Base-by-base conservation (phyloP, 1,284 basidiomycete genomes). In the Tilletia horrida region DNA sequence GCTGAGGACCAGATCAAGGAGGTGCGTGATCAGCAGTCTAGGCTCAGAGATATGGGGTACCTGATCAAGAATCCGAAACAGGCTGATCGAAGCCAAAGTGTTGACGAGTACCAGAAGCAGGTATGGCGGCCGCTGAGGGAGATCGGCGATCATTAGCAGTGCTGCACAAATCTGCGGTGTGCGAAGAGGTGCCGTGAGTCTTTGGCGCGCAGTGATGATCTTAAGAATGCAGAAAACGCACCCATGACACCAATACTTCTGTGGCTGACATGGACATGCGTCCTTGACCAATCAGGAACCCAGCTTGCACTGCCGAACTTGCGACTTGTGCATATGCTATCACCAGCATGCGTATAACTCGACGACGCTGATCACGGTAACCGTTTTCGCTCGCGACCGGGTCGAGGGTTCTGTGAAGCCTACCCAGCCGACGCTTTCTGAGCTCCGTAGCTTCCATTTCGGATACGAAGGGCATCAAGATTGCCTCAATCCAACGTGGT, bases 381-480 rank as follows among this genome's bases (percentile, higher is more conserved):
- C 71, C 44, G 23, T 47, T 40, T 11, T 16, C 44, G 7, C 29
- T 35, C 6, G 14, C 44, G 16, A 14, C 13, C 1, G 52, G 43
- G 47, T 25, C 31, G 35, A 44, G 8, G 11, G 13, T n/a, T 8
- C 42, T 11, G 2, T 45, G 62, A 13, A 62, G 40, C 23, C 7
- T 4, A 18, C n/a, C 64, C 55, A 35, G 27, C 29, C 61, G 44
- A 27, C 64, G 64, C 52, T 72, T 42, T 23, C 64, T 66, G 8
- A 50, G 66, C 2, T 25, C n/a, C 2, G 21, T 25, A 21, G 66
- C 68, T 43, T 73, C 71, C 21, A 63, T 18, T n/a, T 68, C 62
- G 21, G 71, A 68, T 21, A 73, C 66, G 43, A 73, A 71, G 1
- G 71, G 71, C 21, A 66, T 59, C 25, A 73, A 67, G 65, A 59